These are phyloP conservation scores for Corallochytrium limacisporum DNA, from an alignment of 78 protist species.

Conservation along the genomic window DNA sequence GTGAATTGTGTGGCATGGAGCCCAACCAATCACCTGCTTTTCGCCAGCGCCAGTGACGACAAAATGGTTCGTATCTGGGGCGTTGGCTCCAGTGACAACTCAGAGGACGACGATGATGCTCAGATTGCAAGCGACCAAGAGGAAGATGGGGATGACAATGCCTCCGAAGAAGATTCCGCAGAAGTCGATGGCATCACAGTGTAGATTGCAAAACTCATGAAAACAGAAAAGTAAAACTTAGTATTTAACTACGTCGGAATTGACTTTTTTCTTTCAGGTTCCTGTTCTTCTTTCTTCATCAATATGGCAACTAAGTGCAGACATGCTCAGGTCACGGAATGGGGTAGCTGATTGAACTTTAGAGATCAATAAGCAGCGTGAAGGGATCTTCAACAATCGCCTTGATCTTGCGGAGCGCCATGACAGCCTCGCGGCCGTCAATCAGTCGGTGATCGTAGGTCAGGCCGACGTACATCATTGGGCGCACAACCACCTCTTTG, in stretches of 20 bases:
- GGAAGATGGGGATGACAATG: neutral
- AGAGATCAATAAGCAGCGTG: conserved; percentile 42
- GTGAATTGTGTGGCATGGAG: conserved; percentile 39
- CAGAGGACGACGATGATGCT: no score
- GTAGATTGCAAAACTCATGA: no score
- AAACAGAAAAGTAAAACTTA: no score
- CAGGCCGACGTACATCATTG: conserved; percentile 87
- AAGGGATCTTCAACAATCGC: conserved; percentile 62
- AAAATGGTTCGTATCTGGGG: conserved; percentile 27
- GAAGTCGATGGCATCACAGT: no score
- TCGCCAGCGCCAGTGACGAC: conserved; percentile 26
- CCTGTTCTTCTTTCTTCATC: neutral
- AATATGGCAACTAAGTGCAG: neutral
- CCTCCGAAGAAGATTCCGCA: no score
- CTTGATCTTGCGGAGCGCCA: conserved; percentile 67
- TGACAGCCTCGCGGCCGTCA: conserved; percentile 89
- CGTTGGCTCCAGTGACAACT: neutral
- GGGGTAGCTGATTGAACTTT: neutral
- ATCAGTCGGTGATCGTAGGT: conserved; percentile 95
- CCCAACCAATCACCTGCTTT: conserved; percentile 6
- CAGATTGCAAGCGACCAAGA: neutral
- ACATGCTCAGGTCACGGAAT: neutral
- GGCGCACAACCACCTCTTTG: conserved; percentile 56
- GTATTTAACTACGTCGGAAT: no score
- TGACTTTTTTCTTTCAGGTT: neutral